phyloP scores from a whole-genome alignment of 179 eudicot genomes.

The Silene coronaria region DNA sequence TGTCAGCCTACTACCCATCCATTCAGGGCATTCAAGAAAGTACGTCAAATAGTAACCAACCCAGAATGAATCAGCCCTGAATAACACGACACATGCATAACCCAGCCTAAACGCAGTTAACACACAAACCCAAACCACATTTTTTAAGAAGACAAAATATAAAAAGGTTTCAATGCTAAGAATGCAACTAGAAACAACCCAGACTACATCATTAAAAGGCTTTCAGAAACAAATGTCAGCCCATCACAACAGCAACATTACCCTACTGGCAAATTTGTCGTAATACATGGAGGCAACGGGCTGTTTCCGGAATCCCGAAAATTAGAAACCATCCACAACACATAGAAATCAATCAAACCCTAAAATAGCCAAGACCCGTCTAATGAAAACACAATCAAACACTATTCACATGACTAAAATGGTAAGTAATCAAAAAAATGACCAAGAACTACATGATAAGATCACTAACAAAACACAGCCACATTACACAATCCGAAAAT shows the following conservation, averaged over 20 bases:
- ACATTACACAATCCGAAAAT: background rate
- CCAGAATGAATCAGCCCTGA: too few species aligned
- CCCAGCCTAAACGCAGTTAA: too few species aligned
- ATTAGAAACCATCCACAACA: slow-evolving; percentile 2
- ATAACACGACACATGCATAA: too few species aligned
- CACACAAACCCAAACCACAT: too few species aligned
- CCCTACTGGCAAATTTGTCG: too few species aligned
- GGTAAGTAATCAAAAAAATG: background rate
- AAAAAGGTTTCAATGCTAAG: background rate
- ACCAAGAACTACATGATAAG: background rate
- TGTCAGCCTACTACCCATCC: background rate
- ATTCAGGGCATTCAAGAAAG: too few species aligned
- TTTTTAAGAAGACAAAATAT: background rate
- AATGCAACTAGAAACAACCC: background rate
- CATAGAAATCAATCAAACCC: background rate
- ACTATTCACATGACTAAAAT: slow-evolving; percentile 12
- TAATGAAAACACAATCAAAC: background rate
- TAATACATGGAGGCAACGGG: too few species aligned
- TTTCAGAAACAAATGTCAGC: too few species aligned
- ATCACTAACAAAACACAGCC: background rate
- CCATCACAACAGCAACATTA: too few species aligned
- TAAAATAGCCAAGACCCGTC: background rate
- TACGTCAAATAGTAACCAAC: too few species aligned
- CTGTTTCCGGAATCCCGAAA: too few species aligned
- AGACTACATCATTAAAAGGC: background rate